phyloP scores from a whole-genome alignment of 2,329 filamentous ascomycete species.

The Pseudogymnoascus sp. region DNA sequence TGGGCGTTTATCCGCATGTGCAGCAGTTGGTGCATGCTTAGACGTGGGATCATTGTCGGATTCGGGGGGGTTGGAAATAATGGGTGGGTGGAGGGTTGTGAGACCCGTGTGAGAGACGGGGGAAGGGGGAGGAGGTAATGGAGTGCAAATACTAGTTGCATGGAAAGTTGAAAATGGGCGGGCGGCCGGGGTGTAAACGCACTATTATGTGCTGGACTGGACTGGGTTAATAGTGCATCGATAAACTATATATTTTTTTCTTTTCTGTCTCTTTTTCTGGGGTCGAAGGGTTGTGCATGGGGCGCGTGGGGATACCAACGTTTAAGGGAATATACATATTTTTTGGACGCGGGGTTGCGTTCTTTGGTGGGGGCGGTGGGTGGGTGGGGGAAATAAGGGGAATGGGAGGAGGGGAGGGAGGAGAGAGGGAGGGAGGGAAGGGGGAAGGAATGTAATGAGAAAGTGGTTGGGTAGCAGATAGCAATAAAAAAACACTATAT shows the following conservation, averaged over 20 bases:
- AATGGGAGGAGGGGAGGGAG: background rate
- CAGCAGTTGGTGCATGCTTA: slow-evolving; percentile 48
- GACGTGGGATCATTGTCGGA: background rate
- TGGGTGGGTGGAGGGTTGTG: background rate
- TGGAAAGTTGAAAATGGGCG: background rate
- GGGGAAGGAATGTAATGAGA: background rate
- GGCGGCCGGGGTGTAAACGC: background rate
- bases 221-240: background rate
- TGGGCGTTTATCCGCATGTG: slow-evolving; percentile 74
- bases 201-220: background rate
- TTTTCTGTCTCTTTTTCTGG: background rate
- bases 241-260: background rate
- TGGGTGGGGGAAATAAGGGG: background rate
- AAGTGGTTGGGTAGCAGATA: background rate
- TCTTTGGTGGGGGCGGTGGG: background rate
- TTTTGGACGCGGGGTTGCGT: background rate
- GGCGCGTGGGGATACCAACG: background rate
- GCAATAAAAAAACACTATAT: background rate
- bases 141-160: background rate
- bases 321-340: background rate
- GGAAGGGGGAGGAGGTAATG: background rate
- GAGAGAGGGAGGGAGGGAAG: background rate
- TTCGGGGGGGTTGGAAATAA: background rate
- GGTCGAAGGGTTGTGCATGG: background rate
- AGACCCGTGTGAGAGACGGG: background rate